A percentile compares a stretch with the other conserved stretches of the same genome.
Conservation (phyloP, 345 rosid genomes). For the Citrus medica region DNA sequence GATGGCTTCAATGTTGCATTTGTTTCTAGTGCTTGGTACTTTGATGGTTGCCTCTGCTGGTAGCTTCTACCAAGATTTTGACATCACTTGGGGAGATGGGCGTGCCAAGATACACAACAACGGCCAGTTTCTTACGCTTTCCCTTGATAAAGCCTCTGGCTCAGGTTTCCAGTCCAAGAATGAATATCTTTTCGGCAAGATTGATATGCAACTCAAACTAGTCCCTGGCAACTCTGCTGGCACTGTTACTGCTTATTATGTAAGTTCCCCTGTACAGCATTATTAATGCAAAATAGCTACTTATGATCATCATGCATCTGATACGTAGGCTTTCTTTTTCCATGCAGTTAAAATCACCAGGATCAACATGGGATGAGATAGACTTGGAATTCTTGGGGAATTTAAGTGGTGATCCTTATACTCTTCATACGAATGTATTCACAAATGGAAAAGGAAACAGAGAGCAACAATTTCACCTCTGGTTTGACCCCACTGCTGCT, state of each 20-base stretch:
- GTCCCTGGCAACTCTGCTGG: constrained; percentile 9
- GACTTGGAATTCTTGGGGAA: constrained; percentile 72
- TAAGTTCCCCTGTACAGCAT: not conserved
- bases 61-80: constrained; percentile 1
- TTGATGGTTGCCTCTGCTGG: constrained; percentile 4
- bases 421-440: constrained; percentile 57
- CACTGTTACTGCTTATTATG: constrained; percentile 9
- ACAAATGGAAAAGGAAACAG: constrained; percentile 58
- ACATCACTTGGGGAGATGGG: constrained; percentile 6
- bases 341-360: constrained; percentile 48
- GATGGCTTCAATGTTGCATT: not conserved
- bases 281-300: no score
- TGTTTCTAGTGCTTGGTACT: not conserved
- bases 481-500: constrained; percentile 67
- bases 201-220: constrained; percentile 11
- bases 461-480: constrained; percentile 63
- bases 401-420: constrained; percentile 58
- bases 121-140: constrained; percentile 1
- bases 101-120: not conserved
- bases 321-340: not conserved
- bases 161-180: constrained; percentile 10
- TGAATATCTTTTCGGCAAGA: not conserved
- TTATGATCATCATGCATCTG: not conserved
- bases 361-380: constrained; percentile 64
- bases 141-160: constrained; percentile 3